Percentiles rank a stretch among this genome's conserved stretches.
These are phyloP conservation scores for Neoboletus magnificus DNA, from an alignment of 768 basidiomycete genomes.

Conservation along the genomic window DNA sequence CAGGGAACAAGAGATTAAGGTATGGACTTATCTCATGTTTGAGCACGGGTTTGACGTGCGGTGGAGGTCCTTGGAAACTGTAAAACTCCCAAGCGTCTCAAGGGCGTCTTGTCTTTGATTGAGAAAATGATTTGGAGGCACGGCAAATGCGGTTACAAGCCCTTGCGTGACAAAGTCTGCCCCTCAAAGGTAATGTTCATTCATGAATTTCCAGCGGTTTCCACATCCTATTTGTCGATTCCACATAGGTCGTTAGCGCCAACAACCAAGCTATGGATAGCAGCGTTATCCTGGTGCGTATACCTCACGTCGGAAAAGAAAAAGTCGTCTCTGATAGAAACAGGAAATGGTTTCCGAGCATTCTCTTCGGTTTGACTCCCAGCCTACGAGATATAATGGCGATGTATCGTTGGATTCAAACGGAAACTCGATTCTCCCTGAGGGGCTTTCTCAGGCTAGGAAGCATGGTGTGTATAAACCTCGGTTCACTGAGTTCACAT, in stretches of 20 bases:
- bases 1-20: slow-evolving; percentile 71
- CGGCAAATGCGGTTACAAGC: slow-evolving; percentile 63
- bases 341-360: slow-evolving; percentile 79
- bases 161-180: slow-evolving; percentile 62
- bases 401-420: slow-evolving; percentile 54
- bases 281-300: slow-evolving; percentile 58
- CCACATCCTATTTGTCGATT: neutral
- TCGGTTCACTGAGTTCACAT: slow-evolving; percentile 75
- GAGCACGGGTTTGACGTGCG: neutral
- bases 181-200: slow-evolving; percentile 63
- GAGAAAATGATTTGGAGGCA: slow-evolving; percentile 68
- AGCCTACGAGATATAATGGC: slow-evolving; percentile 36
- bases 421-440: slow-evolving; percentile 43
- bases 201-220: neutral
- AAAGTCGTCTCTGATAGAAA: slow-evolving; percentile 2
- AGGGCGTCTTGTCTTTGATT: slow-evolving; percentile 47
- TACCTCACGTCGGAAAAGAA: neutral
- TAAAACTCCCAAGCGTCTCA: slow-evolving; percentile 76
- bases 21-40: slow-evolving; percentile 20
- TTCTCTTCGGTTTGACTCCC: slow-evolving; percentile 53
- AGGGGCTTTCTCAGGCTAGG: slow-evolving; percentile 47
- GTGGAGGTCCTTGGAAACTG: slow-evolving; percentile 39
- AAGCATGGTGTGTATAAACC: slow-evolving; percentile 55
- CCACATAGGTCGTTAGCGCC: slow-evolving; percentile 37
- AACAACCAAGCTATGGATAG: slow-evolving; percentile 49